These are phyloP conservation scores for Brassica napus DNA, from an alignment of 345 rosid genomes.

Conservation along the genomic window Da-Ae NC_063439.1:18389001-18389500, in stretches of 20 bases:
- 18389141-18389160: slow-evolving; percentile 33
- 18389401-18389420: slow-evolving; percentile 1
- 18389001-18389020: background rate
- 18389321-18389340: slow-evolving; percentile 70
- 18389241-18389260: slow-evolving; percentile 69
- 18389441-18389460: background rate
- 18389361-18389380: background rate
- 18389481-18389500: background rate
- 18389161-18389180: background rate
- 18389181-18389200: background rate
- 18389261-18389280: slow-evolving; percentile 77
- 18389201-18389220: slow-evolving; percentile 69
- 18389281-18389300: slow-evolving; percentile 79
- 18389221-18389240: slow-evolving; percentile 68
- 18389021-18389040: background rate
- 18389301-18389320: slow-evolving; percentile 96
- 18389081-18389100: slow-evolving; percentile 78
- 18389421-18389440: background rate
- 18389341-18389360: slow-evolving; percentile 49
- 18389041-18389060: slow-evolving; percentile 27
- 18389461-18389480: background rate
- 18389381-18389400: background rate
- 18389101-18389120: slow-evolving; percentile 78
- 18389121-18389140: slow-evolving; percentile 74
- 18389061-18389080: slow-evolving; percentile 65